Base-by-base conservation (phyloP, 2,329 filamentous ascomycete genomes). In the Aureobasidium sp. region DNA sequence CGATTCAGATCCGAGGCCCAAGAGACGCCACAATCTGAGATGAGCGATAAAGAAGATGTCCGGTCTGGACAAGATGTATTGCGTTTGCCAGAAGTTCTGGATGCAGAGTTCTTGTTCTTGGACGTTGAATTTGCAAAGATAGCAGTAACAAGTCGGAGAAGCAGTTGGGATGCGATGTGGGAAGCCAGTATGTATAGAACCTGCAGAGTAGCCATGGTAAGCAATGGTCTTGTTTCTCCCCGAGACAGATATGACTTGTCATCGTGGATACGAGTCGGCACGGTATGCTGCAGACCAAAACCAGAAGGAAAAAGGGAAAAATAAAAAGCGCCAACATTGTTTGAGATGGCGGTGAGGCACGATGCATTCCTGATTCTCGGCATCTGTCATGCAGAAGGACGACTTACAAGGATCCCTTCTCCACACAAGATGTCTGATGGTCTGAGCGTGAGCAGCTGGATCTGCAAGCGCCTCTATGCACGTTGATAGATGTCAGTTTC, bases 401-500 rank as follows among this genome's bases (percentile, higher is more conserved):
- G 44, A 51, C 57, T 60, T 60, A 60, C 57, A 60, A 60, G 57
- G 57, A 60, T 50, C 17, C 20, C 23, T 42, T 50, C 55, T 58
- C 55, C 55, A 58, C 55, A 58, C 55, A 58, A 58, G 29, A 58
- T 48, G 44, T 32, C 23, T 23, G 29, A 42, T 50, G 57, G 57
- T 60, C 57, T 60, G 37, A 51, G 57, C 57, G 44, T 41, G 46
- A 46, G 57, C 46, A 46, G 42, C 46, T 50, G 36, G 57, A 60
- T 51, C 44, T 60, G 57, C 57, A 60, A 36, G 44, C 57, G 57
- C 57, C 57, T 60, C 36, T 51, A 60, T 60, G 57, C 57, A 60
- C 57, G 34, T 60, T 42, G 57, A 60, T 60, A 51, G 57, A 60
- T 60, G 57, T 60, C 57, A 60, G 57, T 60, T 51, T 60, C 57